Evolutionary conservation across 768 basidiomycete genomes (phyloP).

Genomic region (Udeniomyces megalosporus): DNA sequence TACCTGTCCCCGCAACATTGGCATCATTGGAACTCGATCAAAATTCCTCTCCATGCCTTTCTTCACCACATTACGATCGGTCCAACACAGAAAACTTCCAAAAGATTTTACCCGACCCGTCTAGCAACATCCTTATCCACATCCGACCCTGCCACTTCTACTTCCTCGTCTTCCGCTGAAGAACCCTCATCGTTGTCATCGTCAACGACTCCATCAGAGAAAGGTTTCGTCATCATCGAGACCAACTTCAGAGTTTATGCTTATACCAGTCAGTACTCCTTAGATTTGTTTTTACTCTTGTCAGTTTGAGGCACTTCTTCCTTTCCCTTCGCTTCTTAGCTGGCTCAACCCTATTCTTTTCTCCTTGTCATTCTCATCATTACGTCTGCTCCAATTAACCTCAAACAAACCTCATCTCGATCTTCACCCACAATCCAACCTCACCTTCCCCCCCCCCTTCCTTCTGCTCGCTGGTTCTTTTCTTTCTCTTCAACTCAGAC

Average conservation of each 20-base stretch:
- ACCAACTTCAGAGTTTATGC: slow-evolving; percentile 98
- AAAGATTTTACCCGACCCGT: slow-evolving; percentile 83
- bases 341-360: too few relatives aligned
- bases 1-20: too few relatives aligned
- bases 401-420: background rate
- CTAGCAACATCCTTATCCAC: slow-evolving; percentile 88
- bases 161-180: slow-evolving; percentile 34
- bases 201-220: slow-evolving; percentile 12
- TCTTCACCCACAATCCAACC: too few relatives aligned
- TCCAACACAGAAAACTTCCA: slow-evolving; percentile 42
- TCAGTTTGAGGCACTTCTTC: too few relatives aligned
- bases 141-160: slow-evolving; percentile 44
- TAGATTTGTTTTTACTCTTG: too few relatives aligned
- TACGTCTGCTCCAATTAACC: too few relatives aligned
- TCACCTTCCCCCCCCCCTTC: background rate
- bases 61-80: background rate
- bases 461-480: background rate
- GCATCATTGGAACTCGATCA: too few relatives aligned
- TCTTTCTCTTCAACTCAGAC: too few relatives aligned
- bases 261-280: slow-evolving; percentile 57
- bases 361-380: too few relatives aligned
- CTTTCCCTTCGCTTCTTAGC: too few relatives aligned
- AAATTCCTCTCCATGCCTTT: background rate
- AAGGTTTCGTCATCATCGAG: slow-evolving; percentile 91
- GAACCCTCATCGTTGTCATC: slow-evolving; percentile 37